A percentile compares a stretch with the other conserved stretches of the same genome.
Conservation (phyloP, 495 filamentous ascomycete species). For the Peziza echinospora region DNA sequence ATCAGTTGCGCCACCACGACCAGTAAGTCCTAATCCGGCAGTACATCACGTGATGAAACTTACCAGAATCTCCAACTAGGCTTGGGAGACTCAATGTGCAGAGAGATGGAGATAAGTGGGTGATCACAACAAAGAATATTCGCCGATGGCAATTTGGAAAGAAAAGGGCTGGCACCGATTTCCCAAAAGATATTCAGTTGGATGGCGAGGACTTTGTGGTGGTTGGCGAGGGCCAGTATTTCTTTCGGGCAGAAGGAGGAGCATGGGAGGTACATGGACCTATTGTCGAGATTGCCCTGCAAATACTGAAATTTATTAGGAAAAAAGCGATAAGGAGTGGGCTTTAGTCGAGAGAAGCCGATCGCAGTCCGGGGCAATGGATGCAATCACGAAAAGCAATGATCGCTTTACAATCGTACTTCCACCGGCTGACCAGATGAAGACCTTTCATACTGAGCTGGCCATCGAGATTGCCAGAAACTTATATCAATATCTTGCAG, state of each 20-base stretch:
- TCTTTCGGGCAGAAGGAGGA: slow-evolving; percentile 10
- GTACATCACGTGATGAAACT: slow-evolving; percentile 5
- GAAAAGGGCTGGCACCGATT: slow-evolving; percentile 1
- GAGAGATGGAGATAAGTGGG: slow-evolving; percentile 14
- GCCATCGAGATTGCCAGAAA: slow-evolving; percentile 38
- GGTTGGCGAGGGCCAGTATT: slow-evolving; percentile 3
- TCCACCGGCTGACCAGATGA: slow-evolving; percentile 11
- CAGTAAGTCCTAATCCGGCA: slow-evolving; percentile 17
- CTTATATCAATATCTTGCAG: slow-evolving; percentile 36
- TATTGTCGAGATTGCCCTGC: too few relatives aligned
- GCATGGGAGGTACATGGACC: slow-evolving; percentile 16
- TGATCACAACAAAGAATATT: slow-evolving; percentile 23
- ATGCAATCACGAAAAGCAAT: slow-evolving; percentile 28
- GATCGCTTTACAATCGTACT: slow-evolving; percentile 26
- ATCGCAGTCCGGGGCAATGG: slow-evolving; percentile 29
- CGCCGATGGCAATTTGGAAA: slow-evolving; percentile 22
- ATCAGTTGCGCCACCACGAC: slow-evolving; percentile 27
- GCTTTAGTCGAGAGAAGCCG: slow-evolving; percentile 33
- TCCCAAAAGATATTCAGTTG: slow-evolving; percentile 14
- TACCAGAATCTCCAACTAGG: slow-evolving; percentile 2
- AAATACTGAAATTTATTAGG: too few relatives aligned
- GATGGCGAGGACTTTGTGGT: slow-evolving; percentile 8
- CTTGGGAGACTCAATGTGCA: slow-evolving; percentile 22
- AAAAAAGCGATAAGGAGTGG: too few relatives aligned
- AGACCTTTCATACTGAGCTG: slow-evolving; percentile 11